Evolutionary conservation across 2,329 filamentous ascomycete genomes (phyloP).

Genomic region (Aspergillus sp.): DNA sequence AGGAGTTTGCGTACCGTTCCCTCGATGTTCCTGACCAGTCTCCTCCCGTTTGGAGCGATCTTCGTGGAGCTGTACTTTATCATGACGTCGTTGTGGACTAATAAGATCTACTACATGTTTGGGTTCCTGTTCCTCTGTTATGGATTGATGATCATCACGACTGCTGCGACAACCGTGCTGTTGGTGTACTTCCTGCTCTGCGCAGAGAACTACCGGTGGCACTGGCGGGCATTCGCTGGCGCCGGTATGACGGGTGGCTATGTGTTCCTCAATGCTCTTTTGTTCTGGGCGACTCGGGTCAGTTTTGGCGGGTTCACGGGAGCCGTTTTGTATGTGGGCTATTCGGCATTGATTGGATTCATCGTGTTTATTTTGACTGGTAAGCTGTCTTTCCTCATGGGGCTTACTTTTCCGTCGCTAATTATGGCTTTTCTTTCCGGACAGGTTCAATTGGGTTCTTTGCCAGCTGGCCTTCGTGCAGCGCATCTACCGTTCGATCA

Average conservation of each 20-base stretch:
- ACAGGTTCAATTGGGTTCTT: conserved; percentile 92
- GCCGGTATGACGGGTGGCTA: conserved; percentile 86
- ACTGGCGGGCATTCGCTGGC: conserved; percentile 90
- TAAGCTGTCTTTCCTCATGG: conserved; percentile 42
- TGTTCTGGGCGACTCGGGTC: conserved; percentile 85
- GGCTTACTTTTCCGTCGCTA: conserved; percentile 1
- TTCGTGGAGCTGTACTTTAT: conserved; percentile 99
- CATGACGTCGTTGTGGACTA: conserved; percentile 98
- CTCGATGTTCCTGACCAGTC: conserved; percentile 83
- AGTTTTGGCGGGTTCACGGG: conserved; percentile 77
- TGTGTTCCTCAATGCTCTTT: conserved; percentile 81
- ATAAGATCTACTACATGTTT: conserved; percentile 99
- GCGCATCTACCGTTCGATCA: conserved; percentile 95
- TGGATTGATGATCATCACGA: conserved; percentile 92
- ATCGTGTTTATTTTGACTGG: conserved; percentile 90
- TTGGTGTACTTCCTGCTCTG: conserved; percentile 96
- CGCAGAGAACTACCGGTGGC: conserved; percentile 97
- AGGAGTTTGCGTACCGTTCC: conserved; percentile 81
- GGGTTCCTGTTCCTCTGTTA: conserved; percentile 98
- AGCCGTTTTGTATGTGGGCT: conserved; percentile 85
- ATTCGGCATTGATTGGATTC: conserved; percentile 80
- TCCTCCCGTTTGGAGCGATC: conserved; percentile 91
- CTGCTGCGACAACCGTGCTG: conserved; percentile 81
- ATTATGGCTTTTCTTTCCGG: background rate
- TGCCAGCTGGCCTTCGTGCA: conserved; percentile 86